Base-by-base conservation (phyloP, 768 basidiomycete species). In the Tubosaeta sp. region DNA sequence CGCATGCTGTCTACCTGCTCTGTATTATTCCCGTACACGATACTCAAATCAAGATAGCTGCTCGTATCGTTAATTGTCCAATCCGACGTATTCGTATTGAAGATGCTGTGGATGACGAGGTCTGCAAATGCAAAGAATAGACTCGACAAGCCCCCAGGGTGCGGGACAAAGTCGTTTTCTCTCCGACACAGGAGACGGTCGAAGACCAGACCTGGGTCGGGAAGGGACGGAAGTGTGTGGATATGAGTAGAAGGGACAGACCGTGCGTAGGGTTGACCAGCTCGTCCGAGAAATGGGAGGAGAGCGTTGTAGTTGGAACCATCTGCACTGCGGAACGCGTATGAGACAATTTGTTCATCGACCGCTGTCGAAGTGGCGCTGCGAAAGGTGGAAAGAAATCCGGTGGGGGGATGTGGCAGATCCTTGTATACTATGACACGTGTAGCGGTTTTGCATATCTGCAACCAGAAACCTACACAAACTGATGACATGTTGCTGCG, bases 121-220 rank as follows among this genome's bases (percentile, higher is more conserved):
- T 88, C 78, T 12, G 88, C 88, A 60, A 91, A 88, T 0, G 88
- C 85, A 59, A 90, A 91, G 70, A 90, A 86, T 17, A 87, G 70
- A 53, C 80, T 78, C 13, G 84, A 87, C 42, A 91, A 77, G 17
- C 88, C 88, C 4, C 78, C 81, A 5, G 85, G 85, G 65, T 87
- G 85, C 9, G 73, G 67, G 17, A 61, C 60, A 55, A 80, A 83
- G 48, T 74, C 63, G 25, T 52, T 37, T 25, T 48, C 32, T 59
- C 59, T 49, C 59, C 62, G 62, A 65, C 76, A 65, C 37, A 92
- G 72, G 13, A 92, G 80, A 2, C 76, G 75, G 60, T 92, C 88
- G 55, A 90, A 92, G 5, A 92, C 75, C 7, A 86, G 66, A 4
- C 75, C 79, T 16, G 88, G 68, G 56, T 87, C 83, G 1, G 88